phyloP scores from a whole-genome alignment of 2,329 filamentous ascomycete species.

The Epichloe coenophiala region DNA sequence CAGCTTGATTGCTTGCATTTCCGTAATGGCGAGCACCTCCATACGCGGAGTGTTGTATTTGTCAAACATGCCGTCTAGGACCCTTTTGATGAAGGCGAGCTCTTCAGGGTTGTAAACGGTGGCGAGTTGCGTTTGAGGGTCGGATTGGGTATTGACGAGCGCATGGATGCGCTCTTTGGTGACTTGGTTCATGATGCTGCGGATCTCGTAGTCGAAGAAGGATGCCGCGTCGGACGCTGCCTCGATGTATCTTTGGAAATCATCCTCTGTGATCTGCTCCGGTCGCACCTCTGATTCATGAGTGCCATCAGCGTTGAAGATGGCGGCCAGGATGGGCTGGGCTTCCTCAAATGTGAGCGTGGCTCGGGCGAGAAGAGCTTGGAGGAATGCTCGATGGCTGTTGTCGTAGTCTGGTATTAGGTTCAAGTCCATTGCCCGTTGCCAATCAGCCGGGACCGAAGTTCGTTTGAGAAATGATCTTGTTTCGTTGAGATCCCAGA shows the following conservation, averaged over 20 bases:
- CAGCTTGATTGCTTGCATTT: conserved; percentile 66
- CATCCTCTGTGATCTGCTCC: conserved; percentile 52
- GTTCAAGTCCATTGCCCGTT: conserved; percentile 14
- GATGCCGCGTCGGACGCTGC: conserved; percentile 60
- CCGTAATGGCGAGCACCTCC: conserved; percentile 72
- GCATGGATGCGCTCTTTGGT: conserved; percentile 59
- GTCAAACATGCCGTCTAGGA: conserved; percentile 88
- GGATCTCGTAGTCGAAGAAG: conserved; percentile 77
- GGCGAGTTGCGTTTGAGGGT: conserved; percentile 73
- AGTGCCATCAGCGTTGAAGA: conserved; percentile 44
- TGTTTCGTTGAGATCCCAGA: not conserved
- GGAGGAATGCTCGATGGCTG: conserved; percentile 75
- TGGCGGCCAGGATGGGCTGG: conserved; percentile 60
- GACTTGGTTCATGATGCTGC: conserved; percentile 56
- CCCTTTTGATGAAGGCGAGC: conserved; percentile 74
- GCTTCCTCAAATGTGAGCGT: conserved; percentile 64
- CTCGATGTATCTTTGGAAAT: conserved; percentile 56
- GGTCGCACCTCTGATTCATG: conserved; percentile 29
- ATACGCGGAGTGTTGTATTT: conserved; percentile 66
- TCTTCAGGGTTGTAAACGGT: conserved; percentile 72
- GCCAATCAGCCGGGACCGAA: not conserved
- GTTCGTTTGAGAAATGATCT: not conserved
- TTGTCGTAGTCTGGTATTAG: conserved; percentile 34
- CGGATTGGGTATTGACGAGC: conserved; percentile 77
- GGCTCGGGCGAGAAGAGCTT: conserved; percentile 70